phyloP scores from a whole-genome alignment of 805 yeast species.

The Clavispora fructus region DNA sequence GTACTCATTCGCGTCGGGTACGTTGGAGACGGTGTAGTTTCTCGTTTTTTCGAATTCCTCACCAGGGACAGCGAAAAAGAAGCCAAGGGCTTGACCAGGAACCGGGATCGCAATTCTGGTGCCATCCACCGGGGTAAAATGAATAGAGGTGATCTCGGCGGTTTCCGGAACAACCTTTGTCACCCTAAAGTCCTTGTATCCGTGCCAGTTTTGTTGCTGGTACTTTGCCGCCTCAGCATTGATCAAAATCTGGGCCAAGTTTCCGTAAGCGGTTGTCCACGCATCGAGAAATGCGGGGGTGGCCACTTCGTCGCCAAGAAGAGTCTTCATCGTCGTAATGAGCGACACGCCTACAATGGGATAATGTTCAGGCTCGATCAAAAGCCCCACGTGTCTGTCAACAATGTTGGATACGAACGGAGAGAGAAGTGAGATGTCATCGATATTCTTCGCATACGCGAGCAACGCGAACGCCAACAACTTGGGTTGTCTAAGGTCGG shows the following conservation, averaged over 20 bases:
- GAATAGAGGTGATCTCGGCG: slow-evolving; percentile 44
- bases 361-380: slow-evolving; percentile 59
- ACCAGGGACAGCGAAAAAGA: slow-evolving; percentile 28
- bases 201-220: slow-evolving; percentile 45
- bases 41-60: slow-evolving; percentile 44
- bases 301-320: slow-evolving; percentile 55
- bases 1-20: slow-evolving; percentile 32
- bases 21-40: slow-evolving; percentile 54
- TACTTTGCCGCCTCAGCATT: slow-evolving; percentile 48
- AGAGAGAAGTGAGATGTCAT: slow-evolving; percentile 48
- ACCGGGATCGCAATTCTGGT: slow-evolving; percentile 17
- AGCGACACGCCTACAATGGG: slow-evolving; percentile 57
- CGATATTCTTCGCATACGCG: slow-evolving; percentile 58
- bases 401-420: slow-evolving; percentile 56
- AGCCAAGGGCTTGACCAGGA: slow-evolving; percentile 46
- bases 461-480: slow-evolving; percentile 59
- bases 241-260: slow-evolving; percentile 57
- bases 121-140: slow-evolving; percentile 34
- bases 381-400: slow-evolving; percentile 61
- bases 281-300: slow-evolving; percentile 54
- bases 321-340: slow-evolving; percentile 47
- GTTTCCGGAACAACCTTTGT: slow-evolving; percentile 39
- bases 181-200: slow-evolving; percentile 50
- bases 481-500: slow-evolving; percentile 50
- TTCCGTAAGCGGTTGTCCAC: slow-evolving; percentile 62